Base-by-base conservation (phyloP, 176 grass and related monocot genomes). In the Otatea glauca region DNA sequence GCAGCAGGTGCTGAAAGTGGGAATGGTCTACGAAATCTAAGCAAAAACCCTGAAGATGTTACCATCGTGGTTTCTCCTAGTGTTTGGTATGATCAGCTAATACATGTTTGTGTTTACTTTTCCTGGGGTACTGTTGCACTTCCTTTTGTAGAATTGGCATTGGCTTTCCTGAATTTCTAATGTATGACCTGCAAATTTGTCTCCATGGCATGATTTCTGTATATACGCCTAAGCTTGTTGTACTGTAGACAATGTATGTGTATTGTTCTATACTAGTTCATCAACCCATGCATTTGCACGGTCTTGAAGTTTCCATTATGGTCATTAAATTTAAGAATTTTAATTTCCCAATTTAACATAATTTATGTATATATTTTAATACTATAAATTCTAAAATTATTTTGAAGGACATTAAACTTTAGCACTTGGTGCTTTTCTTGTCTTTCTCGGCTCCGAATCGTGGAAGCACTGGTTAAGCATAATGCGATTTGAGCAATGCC, bases 11-110 rank as follows among this genome's bases (percentile, higher is more conserved):
- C 85, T 93, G 35, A 93, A 91, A 74, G 74, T 93, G 12, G 92
- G 92, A 39, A 93, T 86, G 73, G 78, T 37, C 45, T 90, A 88
- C 83, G 92, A 91, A 72, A 83, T 91, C 18, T 93, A 63, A 89
- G 71, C 11, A 29, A 29, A 29, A 29, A 29, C 1, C 29, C 29
- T 29, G 29, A 29, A 29, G 29, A 29, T 29, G 29, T 29, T 29
- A 29, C 37, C 16, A 29, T 29, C 29, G 29, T 29, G 29, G 29
- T 29, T 29, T 29, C 29, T 29, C 29, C 29, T 29, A 29, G 29
- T 29, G 29, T 29, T 29, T 29, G 0, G 29, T 29, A 29, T 1
- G 1, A 29, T 29, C 29, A 29, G 29, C 29, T 29, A 66, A 6
- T 39, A 3, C 35, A 39, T 41, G 32, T 68, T 41, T 21, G 39